These are phyloP conservation scores for Lactifluus subvellereus DNA, from an alignment of 768 basidiomycete species.

Conservation along the genomic window DNA sequence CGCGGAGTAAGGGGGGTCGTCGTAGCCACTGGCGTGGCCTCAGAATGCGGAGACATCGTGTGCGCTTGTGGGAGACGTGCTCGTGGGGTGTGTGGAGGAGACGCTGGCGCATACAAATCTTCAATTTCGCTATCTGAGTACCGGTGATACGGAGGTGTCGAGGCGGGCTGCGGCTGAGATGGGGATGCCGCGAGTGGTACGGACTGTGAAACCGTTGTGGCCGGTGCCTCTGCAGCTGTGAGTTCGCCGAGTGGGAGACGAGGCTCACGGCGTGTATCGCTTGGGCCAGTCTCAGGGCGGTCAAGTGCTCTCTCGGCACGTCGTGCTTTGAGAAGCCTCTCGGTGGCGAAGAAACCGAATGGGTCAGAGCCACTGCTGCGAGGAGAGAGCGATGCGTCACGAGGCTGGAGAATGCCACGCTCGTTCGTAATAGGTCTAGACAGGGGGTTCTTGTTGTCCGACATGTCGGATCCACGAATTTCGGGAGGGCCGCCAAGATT, in stretches of 20 bases:
- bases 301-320: constrained; percentile 4
- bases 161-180: constrained; percentile 1
- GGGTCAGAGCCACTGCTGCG: constrained; percentile 21
- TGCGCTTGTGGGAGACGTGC: constrained; percentile 15
- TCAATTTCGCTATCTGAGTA: constrained; percentile 25
- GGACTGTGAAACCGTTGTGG: not conserved
- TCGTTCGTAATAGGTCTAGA: constrained; percentile 11
- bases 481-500: not conserved
- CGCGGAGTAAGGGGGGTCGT: constrained; percentile 18
- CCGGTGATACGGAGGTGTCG: constrained; percentile 1
- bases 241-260: constrained; percentile 20
- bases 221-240: constrained; percentile 1
- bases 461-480: constrained; percentile 9
- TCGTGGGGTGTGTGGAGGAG: constrained; percentile 14
- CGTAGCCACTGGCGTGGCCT: constrained; percentile 5
- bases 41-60: not conserved
- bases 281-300: constrained; percentile 8
- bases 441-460: not conserved
- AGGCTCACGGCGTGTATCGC: constrained; percentile 1
- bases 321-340: constrained; percentile 20
- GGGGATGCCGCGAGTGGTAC: not conserved
- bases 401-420: constrained; percentile 25
- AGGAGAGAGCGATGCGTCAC: not conserved
- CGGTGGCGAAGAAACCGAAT: constrained; percentile 23
- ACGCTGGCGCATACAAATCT: constrained; percentile 22